These are phyloP conservation scores for Starmerella geochares DNA, from an alignment of 805 yeast genomes.

Conservation along the genomic window DNA sequence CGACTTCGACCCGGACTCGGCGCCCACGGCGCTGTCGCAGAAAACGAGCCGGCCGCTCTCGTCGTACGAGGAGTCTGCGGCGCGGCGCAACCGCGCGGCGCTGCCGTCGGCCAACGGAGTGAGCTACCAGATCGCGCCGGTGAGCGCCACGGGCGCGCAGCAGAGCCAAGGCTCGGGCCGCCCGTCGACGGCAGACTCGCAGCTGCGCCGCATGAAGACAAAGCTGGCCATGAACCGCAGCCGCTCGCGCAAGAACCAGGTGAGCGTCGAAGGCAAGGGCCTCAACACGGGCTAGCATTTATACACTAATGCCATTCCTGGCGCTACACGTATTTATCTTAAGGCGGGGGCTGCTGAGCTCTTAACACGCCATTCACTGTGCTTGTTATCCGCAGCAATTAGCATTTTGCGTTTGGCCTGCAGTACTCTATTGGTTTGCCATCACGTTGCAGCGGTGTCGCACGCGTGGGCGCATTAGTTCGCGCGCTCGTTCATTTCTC, in stretches of 20 bases:
- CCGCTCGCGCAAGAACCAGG: constrained; percentile 51
- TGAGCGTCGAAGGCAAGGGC: constrained; percentile 64
- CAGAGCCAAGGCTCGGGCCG: constrained; percentile 39
- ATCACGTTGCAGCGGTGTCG: too few species aligned
- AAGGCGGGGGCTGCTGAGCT: not conserved
- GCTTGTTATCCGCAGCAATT: too few species aligned
- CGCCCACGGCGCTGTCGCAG: constrained; percentile 12
- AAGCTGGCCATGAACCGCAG: constrained; percentile 37
- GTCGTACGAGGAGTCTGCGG: constrained; percentile 80
- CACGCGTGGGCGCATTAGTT: too few species aligned
- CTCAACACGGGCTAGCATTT: constrained; percentile 22
- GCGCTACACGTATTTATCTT: not conserved
- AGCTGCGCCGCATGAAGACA: constrained; percentile 66
- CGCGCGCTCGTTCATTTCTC: too few species aligned
- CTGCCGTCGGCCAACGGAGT: constrained; percentile 86
- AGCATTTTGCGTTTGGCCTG: too few species aligned
- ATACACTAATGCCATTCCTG: too few species aligned
- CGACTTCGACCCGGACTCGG: constrained; percentile 40
- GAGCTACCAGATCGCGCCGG: constrained; percentile 86
- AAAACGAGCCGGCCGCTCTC: constrained; percentile 29
- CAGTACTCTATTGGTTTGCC: too few species aligned
- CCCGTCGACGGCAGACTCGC: constrained; percentile 53
- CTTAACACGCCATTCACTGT: not conserved
- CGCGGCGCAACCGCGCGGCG: constrained; percentile 86
- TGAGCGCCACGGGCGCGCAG: constrained; percentile 42